Percentiles rank a stretch among this genome's conserved stretches.
Conservation (phyloP, 257 asterid species). For the Salvia splendens region DNA sequence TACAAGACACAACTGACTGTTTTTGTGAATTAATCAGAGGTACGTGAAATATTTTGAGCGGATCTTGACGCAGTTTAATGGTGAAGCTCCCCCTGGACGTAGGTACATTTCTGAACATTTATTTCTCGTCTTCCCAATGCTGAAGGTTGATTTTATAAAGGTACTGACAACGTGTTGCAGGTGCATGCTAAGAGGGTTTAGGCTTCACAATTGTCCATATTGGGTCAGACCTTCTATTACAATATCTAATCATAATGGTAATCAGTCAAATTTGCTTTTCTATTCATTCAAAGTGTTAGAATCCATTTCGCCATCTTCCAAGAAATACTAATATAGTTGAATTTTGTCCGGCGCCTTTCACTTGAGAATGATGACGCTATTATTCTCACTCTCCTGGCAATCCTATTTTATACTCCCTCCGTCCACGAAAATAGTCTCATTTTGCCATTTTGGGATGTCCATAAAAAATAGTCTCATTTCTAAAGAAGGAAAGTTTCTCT, state of each 20-base stretch:
- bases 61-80: constrained; percentile 61
- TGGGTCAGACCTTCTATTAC: constrained; percentile 97
- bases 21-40: constrained; percentile 56
- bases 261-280: constrained; percentile 28
- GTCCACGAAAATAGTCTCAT: too few relatives aligned
- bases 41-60: constrained; percentile 88
- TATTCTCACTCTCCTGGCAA: constrained; percentile 12
- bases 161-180: constrained; percentile 48
- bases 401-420: constrained; percentile 19
- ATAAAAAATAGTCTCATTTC: too few relatives aligned
- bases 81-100: constrained; percentile 92
- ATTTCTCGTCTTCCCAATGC: constrained; percentile 40
- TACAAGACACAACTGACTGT: constrained; percentile 30
- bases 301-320: constrained; percentile 10
- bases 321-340: constrained; percentile 9
- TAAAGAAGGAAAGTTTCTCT: too few relatives aligned
- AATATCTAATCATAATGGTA: constrained; percentile 87
- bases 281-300: constrained; percentile 25
- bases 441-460: too few relatives aligned
- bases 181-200: constrained; percentile 98
- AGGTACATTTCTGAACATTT: constrained; percentile 71
- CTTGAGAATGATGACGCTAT: not conserved
- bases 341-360: not conserved
- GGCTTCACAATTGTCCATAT: constrained; percentile 83
- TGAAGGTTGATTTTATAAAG: constrained; percentile 31